phyloP scores from a whole-genome alignment of 345 rosid species.

The Syzygium oleosum region DNA sequence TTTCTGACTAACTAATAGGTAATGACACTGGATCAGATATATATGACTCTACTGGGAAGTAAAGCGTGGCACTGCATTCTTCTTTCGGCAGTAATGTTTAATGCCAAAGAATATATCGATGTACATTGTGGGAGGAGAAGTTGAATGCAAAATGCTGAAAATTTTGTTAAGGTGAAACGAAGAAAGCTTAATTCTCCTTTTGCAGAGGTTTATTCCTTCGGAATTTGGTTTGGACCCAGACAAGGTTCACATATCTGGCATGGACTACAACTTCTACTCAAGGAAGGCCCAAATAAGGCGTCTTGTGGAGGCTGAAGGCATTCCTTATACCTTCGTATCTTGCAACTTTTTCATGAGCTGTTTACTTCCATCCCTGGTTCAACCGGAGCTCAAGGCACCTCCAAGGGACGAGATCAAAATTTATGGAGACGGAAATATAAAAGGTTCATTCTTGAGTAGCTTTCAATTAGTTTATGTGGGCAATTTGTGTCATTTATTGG shows the following conservation, averaged over 20 bases:
- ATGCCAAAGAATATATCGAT: neutral
- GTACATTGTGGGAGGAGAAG: neutral
- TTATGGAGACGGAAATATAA: conserved; percentile 61
- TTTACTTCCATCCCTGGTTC: conserved; percentile 66
- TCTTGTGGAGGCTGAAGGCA: conserved; percentile 50
- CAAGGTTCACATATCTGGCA: conserved; percentile 43
- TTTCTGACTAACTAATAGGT: neutral
- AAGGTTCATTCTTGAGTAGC: conserved; percentile 31
- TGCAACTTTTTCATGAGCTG: conserved; percentile 57
- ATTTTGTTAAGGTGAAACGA: neutral
- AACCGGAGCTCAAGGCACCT: conserved; percentile 57
- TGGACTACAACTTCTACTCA: conserved; percentile 51
- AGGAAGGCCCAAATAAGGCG: conserved; percentile 58
- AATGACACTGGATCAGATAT: neutral
- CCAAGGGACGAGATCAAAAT: conserved; percentile 54
- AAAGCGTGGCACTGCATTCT: neutral
- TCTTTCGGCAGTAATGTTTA: neutral
- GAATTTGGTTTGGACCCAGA: conserved; percentile 73
- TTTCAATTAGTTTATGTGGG: neutral
- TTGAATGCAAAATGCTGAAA: neutral
- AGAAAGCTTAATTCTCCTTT: neutral
- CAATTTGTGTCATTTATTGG: neutral
- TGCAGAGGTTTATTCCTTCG: conserved; percentile 81
- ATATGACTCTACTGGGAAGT: neutral
- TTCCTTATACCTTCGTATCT: conserved; percentile 60